Conservation (phyloP, 495 filamentous ascomycete genomes). For the Xylaria bambusicola region DNA sequence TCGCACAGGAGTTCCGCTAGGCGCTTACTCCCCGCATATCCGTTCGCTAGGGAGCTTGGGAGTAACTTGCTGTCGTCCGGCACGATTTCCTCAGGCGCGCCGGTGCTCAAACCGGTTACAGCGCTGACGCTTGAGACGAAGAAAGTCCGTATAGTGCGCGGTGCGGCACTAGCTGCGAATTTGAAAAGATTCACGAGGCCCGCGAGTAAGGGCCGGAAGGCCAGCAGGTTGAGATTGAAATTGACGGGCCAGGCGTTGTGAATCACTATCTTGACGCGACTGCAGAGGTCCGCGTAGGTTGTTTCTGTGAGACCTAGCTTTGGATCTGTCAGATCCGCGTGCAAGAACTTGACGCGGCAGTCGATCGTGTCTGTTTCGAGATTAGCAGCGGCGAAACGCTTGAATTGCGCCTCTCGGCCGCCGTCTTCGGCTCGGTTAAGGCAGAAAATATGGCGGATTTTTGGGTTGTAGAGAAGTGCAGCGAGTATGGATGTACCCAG, state of each 20-base stretch:
- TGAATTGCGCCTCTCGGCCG: conserved; percentile 25
- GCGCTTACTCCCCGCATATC: conserved; percentile 59
- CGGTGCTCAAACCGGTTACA: conserved; percentile 26
- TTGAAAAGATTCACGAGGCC: conserved; percentile 48
- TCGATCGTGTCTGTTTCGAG: background rate
- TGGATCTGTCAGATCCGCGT: conserved; percentile 44
- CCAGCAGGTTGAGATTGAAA: conserved; percentile 57
- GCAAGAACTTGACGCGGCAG: conserved; percentile 47
- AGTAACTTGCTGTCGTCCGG: conserved; percentile 28
- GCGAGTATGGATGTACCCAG: conserved; percentile 58
- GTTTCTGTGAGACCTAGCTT: conserved; percentile 44
- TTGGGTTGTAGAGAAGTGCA: conserved; percentile 30
- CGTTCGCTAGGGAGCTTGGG: conserved; percentile 23
- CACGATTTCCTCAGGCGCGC: conserved; percentile 38
- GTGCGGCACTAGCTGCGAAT: conserved; percentile 33
- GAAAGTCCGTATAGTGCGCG: conserved; percentile 29
- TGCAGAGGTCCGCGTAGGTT: conserved; percentile 31
- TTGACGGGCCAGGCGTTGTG: conserved; percentile 66
- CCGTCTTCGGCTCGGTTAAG: conserved; percentile 53
- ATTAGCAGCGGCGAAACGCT: conserved; percentile 27
- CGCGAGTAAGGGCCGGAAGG: conserved; percentile 53
- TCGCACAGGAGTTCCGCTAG: conserved; percentile 53
- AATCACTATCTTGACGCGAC: conserved; percentile 41
- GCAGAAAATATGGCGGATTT: conserved; percentile 53
- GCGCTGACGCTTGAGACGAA: conserved; percentile 52